phyloP scores from a whole-genome alignment of 306 rosid genomes.

The Acacia confusa region DNA sequence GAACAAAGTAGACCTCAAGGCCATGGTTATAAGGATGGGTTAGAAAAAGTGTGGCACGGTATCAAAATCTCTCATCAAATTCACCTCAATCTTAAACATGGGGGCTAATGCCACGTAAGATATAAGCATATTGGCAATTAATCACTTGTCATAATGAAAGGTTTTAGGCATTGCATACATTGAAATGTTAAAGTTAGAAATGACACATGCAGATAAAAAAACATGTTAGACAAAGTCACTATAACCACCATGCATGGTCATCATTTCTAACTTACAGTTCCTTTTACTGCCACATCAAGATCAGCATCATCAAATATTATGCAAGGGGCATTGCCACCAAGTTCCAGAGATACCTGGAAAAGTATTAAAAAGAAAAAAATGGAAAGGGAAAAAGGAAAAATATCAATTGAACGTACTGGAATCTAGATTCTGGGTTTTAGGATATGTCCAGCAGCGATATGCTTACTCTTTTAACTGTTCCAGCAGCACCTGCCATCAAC shows the following conservation, averaged over 20 bases:
- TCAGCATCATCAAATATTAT: conserved; percentile 96
- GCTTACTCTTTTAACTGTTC: conserved; percentile 86
- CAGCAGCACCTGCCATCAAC: conserved; percentile 95
- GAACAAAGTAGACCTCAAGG: background rate
- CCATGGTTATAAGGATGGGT: background rate
- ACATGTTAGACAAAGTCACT: conserved; percentile 22
- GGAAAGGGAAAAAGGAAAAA: background rate
- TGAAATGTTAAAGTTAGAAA: background rate
- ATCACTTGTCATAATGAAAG: background rate
- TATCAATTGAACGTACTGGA: conserved; percentile 15
- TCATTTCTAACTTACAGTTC: conserved; percentile 71
- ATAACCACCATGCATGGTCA: conserved; percentile 19
- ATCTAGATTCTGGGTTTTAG: conserved; percentile 29
- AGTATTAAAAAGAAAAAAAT: background rate
- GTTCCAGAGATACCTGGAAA: conserved; percentile 90
- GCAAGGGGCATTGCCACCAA: conserved; percentile 99
- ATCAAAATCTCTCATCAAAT: background rate
- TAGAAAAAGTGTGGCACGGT: background rate
- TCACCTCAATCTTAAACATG: background rate
- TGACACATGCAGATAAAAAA: background rate
- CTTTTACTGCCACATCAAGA: conserved; percentile 89
- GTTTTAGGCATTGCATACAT: background rate
- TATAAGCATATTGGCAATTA: background rate
- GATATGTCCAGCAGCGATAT: conserved; percentile 19
- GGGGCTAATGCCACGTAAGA: background rate